Evolutionary conservation across 2,329 filamentous ascomycete genomes (phyloP).

Genomic region (Botrytis hyacinthi): DNA sequence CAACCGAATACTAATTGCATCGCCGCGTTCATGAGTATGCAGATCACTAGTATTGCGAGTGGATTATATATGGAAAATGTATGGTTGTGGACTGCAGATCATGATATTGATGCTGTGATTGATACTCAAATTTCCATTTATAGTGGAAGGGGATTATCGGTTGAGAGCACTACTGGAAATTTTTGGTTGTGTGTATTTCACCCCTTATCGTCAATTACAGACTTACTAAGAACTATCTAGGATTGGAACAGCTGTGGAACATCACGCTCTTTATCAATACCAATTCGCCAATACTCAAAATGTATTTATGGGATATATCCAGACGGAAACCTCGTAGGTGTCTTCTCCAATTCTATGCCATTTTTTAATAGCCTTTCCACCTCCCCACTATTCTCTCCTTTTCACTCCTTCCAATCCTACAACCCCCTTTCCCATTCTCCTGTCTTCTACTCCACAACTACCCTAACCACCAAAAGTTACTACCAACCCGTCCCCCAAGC

Average conservation of each 20-base stretch:
- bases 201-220: slow-evolving; percentile 55
- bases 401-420: not conserved
- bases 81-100: slow-evolving; percentile 49
- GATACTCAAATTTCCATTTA: slow-evolving; percentile 55
- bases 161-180: slow-evolving; percentile 43
- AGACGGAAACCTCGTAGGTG: slow-evolving; percentile 45
- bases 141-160: slow-evolving; percentile 46
- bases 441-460: accelerated
- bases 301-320: slow-evolving; percentile 32
- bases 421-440: not conserved
- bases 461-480: slow-evolving; percentile 38
- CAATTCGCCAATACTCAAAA: slow-evolving; percentile 43
- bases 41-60: slow-evolving; percentile 37
- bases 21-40: slow-evolving; percentile 40
- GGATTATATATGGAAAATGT: slow-evolving; percentile 52
- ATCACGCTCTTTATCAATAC: slow-evolving; percentile 53
- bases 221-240: slow-evolving; percentile 76
- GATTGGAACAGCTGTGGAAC: slow-evolving; percentile 51
- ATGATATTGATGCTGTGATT: slow-evolving; percentile 41
- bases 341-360: not conserved
- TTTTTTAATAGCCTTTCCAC: not conserved
- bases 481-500: slow-evolving; percentile 65
- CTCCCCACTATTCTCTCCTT: too few species aligned
- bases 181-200: slow-evolving; percentile 49
- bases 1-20: slow-evolving; percentile 39